phyloP scores from a whole-genome alignment of 768 basidiomycete species.

The Pulveroboletus frians region DNA sequence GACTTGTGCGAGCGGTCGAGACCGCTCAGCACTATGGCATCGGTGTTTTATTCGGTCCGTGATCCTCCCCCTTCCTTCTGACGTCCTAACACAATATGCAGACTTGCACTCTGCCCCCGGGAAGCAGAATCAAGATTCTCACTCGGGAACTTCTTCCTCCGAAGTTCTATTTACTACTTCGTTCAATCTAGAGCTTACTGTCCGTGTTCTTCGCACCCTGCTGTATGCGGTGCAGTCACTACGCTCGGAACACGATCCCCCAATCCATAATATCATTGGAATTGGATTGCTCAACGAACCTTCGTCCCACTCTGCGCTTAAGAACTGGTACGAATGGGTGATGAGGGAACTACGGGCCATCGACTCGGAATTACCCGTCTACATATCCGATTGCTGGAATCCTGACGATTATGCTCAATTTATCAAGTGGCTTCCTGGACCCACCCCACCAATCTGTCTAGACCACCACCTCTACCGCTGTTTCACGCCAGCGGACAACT shows the following conservation, averaged over 20 bases:
- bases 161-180: conserved; percentile 45
- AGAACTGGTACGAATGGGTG: conserved; percentile 58
- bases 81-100: conserved; percentile 30
- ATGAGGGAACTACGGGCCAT: conserved; percentile 49
- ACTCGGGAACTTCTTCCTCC: conserved; percentile 55
- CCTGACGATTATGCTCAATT: conserved; percentile 58
- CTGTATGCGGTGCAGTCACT: conserved; percentile 34
- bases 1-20: conserved; percentile 55
- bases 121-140: conserved; percentile 66
- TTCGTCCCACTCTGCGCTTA: conserved; percentile 43
- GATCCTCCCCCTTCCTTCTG: not conserved
- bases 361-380: conserved; percentile 57
- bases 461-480: conserved; percentile 86
- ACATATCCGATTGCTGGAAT: conserved; percentile 75
- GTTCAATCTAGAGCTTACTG: conserved; percentile 43
- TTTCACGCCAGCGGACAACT: conserved; percentile 58
- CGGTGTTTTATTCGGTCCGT: conserved; percentile 68
- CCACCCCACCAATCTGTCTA: conserved; percentile 47
- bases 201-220: conserved; percentile 45
- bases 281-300: conserved; percentile 61
- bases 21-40: conserved; percentile 52
- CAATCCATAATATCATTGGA: conserved; percentile 46
- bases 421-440: conserved; percentile 33
- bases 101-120: conserved; percentile 74
- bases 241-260: conserved; percentile 44